Base-by-base conservation (phyloP, 345 rosid genomes). In the Gossypium arboreum region DNA sequence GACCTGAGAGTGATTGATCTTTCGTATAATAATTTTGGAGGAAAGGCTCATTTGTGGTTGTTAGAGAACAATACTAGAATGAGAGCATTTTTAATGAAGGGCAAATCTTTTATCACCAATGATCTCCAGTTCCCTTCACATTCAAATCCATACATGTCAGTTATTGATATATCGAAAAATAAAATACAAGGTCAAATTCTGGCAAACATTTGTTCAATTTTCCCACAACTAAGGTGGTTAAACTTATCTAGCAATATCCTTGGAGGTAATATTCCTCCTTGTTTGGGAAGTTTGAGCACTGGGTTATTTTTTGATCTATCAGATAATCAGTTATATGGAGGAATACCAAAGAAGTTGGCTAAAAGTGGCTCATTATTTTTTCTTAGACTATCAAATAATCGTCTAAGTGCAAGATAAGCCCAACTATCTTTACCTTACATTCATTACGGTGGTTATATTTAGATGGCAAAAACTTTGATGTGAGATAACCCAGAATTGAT, bases 21-120 rank as follows among this genome's bases (percentile, higher is more conserved):
- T 29, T 29, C 4, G 2, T 29, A 29, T 29, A 29, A 29, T 29
- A 29, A 29, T 3, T 29, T 29, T 29, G 4, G 34, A 29, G 4
- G 34, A 29, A 29, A 29, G 34, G 4, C 4, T 18, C 84, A 79
- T 1, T 0, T 2, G 56, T 84, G 86, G 86, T 68, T 81, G 27
- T 34, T 84, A 5, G 47, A 22, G 22, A 84, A 81, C 62, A 84
- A 84, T 44, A 68, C 75, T 15, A 18, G 45, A 7, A 64, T 84
- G 18, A 7, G 15, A 15, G 0, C 0, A 0, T 9, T 79, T 5
- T 0, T 5, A 2, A 29, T 0, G 34, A 29, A 29, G 34, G 34
- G 4, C 34, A 29, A 29, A 0, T 29, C 4, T 29, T 29, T 29
- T 29, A 29, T 29, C 34, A 3, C 0, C 34, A 0, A 0, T 29